phyloP scores from a whole-genome alignment of 1,284 basidiomycete species.

The Stygiomarasmius scandens region DNA sequence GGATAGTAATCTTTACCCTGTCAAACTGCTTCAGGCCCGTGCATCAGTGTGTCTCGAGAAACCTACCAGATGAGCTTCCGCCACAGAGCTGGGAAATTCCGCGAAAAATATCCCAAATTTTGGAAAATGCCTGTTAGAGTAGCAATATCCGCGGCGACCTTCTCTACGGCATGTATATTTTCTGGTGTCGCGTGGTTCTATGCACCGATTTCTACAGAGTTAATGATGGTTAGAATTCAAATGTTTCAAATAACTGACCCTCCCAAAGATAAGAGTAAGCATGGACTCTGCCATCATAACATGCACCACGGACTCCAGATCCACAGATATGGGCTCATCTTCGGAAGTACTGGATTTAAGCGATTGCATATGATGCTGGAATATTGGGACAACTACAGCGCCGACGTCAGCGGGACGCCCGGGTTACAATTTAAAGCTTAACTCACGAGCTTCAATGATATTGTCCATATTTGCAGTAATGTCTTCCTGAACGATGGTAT shows the following conservation, averaged over 20 bases:
- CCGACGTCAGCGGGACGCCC: neutral
- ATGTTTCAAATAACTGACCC: constrained; percentile 21
- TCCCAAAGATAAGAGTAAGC: constrained; percentile 30
- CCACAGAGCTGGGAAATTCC: constrained; percentile 27
- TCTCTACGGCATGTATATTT: constrained; percentile 29
- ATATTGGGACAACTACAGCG: constrained; percentile 1
- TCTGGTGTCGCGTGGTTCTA: constrained; percentile 27
- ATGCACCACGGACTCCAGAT: constrained; percentile 7
- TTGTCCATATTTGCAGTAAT: constrained; percentile 19
- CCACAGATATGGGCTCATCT: constrained; percentile 4
- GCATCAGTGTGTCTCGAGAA: no score
- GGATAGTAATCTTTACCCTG: neutral
- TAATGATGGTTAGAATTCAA: no score
- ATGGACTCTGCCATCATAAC: constrained; percentile 14
- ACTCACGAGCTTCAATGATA: constrained; percentile 20
- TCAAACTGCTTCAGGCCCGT: no score
- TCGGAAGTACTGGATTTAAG: neutral
- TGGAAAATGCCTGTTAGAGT: constrained; percentile 35
- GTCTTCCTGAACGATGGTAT: constrained; percentile 21
- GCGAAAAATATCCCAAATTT: constrained; percentile 26
- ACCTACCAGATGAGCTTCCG: constrained; percentile 28
- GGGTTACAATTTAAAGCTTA: neutral
- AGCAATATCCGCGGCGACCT: constrained; percentile 35
- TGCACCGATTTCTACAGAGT: constrained; percentile 25
- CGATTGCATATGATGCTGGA: constrained; percentile 7